Base-by-base conservation (phyloP, 352 stramenopile genomes). In the Pythium insidiosum region DNA sequence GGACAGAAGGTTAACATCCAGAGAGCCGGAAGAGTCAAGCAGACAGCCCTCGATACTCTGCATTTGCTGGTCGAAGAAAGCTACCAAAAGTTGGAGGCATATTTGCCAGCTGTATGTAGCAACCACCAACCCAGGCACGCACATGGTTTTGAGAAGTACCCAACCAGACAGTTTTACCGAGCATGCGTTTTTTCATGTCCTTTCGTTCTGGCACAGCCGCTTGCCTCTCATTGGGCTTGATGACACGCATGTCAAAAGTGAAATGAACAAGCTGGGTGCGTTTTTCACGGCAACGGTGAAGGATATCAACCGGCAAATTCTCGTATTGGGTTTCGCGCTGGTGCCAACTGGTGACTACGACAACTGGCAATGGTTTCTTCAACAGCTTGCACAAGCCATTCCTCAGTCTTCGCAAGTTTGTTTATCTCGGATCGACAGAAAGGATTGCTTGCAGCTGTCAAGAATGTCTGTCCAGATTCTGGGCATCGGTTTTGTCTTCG, bases 181-280 rank as follows among this genome's bases (percentile, higher is more conserved):
- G 47, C 39, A 0, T 31, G 40, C 18, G 30, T 61, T 36, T 11
- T 51, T 19, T 36, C 38, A 3, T 47, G 21, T 22, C 28, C 48
- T 18, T 25, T 29, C 1, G 9, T 53, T 25, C 36, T 23, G 15
- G 28, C 43, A 2, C 24, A 29, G n/a, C 5, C 6, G 19, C 7
- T 15, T 6, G 38, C 5, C 30, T 6, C 6, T 58, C 22, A 23
- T 34, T 22, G 50, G 54, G 0, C 42, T 70, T 11, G 45, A 64
- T 4, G 61, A 47, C 0, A 25, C 46, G 20, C 56, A 61, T 26
- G 25, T 61, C 1, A 66, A 59, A 37, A 53, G 43, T 20, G 51
- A 60, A 6, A 70, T 61, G 49, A 56, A 71, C 36, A 31, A 44
- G 6, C 22, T 23, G 9, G 47, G 53, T 4, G 53, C 61, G 0